Percentiles rank a stretch among this genome's conserved stretches.
phyloP scores from a whole-genome alignment of 768 basidiomycete genomes.

The Trametes meyenii region DNA sequence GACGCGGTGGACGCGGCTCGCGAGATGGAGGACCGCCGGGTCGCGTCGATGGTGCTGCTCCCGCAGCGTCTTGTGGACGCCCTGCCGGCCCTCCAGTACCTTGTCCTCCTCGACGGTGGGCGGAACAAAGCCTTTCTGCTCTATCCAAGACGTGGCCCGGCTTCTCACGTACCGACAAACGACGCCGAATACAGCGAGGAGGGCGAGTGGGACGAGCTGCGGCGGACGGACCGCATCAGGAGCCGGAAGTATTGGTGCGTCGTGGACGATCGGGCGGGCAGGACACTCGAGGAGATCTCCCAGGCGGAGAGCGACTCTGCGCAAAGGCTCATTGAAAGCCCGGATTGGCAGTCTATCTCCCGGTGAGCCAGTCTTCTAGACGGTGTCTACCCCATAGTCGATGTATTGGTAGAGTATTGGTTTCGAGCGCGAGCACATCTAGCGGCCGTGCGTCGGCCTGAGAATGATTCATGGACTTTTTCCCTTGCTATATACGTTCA shows the following conservation, averaged over 20 bases:
- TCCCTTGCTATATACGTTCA: too few relatives aligned
- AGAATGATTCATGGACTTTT: too few relatives aligned
- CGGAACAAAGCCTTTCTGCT: background rate
- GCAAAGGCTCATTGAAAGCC: background rate
- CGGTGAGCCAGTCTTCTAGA: too few relatives aligned
- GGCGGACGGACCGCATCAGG: background rate
- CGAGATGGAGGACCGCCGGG: background rate
- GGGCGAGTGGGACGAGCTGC: slow-evolving; percentile 11
- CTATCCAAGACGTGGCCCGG: background rate
- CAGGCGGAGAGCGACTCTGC: slow-evolving; percentile 2
- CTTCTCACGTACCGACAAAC: background rate
- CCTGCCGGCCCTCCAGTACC: slow-evolving; percentile 6
- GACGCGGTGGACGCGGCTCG: background rate
- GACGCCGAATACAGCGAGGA: background rate
- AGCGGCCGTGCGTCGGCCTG: too few relatives aligned
- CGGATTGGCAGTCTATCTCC: background rate
- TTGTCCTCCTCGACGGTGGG: background rate
- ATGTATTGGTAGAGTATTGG: too few relatives aligned
- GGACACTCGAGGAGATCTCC: slow-evolving; percentile 1
- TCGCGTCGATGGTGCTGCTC: background rate
- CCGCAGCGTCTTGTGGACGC: background rate
- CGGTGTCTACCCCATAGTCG: too few relatives aligned
- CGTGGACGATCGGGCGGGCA: background rate
- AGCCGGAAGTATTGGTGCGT: slow-evolving; percentile 2
- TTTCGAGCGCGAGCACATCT: too few relatives aligned